Percentiles rank a stretch among this genome's conserved stretches.
phyloP scores from a whole-genome alignment of 352 stramenopile genomes.

The Globisporangium apiculatum region DNA sequence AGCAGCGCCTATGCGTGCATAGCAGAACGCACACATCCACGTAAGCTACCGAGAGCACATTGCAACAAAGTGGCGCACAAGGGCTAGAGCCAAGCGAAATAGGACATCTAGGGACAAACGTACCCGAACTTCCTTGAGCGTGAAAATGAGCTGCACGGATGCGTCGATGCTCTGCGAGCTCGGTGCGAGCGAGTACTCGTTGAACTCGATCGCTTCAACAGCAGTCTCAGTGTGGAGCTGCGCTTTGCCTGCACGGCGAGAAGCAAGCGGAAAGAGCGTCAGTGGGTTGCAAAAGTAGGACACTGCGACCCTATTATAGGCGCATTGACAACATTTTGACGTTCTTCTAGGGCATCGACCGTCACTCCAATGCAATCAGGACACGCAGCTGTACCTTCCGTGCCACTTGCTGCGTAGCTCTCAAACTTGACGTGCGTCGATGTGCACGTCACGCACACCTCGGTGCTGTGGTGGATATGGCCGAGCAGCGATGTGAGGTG shows the following conservation, averaged over 20 bases:
- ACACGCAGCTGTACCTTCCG: constrained; percentile 24
- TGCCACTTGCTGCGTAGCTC: constrained; percentile 58
- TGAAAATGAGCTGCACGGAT: constrained; percentile 75
- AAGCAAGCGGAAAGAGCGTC: too few species aligned
- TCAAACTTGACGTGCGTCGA: constrained; percentile 70
- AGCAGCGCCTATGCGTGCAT: constrained; percentile 34
- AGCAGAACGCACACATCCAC: too few species aligned
- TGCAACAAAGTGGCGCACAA: neutral
- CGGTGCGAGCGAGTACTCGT: constrained; percentile 53
- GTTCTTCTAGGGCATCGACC: neutral
- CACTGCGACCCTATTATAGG: too few species aligned
- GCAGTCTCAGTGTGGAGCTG: constrained; percentile 81
- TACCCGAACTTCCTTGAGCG: constrained; percentile 74
- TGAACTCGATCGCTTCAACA: constrained; percentile 73
- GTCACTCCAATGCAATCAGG: too few species aligned
- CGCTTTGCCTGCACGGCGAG: constrained; percentile 29
- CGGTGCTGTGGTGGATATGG: constrained; percentile 78
- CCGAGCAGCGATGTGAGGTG: constrained; percentile 66
- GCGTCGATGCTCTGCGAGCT: constrained; percentile 27
- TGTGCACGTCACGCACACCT: constrained; percentile 64
- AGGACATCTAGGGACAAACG: neutral
- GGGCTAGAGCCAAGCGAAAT: neutral
- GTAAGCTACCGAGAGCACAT: too few species aligned
- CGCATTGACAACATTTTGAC: neutral
- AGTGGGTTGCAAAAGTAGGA: too few species aligned